Base-by-base conservation (phyloP, 2,329 filamentous ascomycete species). In the Neonectria ditissima region DNA sequence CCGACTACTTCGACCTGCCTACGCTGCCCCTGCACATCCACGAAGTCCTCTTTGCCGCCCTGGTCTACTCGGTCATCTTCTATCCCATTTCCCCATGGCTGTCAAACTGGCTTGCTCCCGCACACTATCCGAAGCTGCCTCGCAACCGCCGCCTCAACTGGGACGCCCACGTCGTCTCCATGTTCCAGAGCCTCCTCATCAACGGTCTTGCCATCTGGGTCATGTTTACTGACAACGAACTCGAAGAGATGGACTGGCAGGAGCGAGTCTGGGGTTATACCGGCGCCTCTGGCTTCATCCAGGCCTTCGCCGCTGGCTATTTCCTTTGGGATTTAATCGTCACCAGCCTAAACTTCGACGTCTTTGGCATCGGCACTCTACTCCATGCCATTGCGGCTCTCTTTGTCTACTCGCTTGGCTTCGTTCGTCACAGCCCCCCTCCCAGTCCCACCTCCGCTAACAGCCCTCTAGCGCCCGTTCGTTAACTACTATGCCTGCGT, bases 101-200 rank as follows among this genome's bases (percentile, higher is more conserved):
- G 37, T 94, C 91, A 34, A 82, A 79, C 48, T 74, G 81, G 60
- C 76, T 93, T 63, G 89, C 91, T 67, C 87, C 91, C 3, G 72
- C 82, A 48, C 83, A 86, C 69, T 96, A 96, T 80, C 76, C 82
- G 32, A 84, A 93, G 70, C 86, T 88, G 52, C 80, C 82, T 26
- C 84, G 86, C 59, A 92, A 91, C 60, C 86, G 85, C 75, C 80
- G 80, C 47, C 83, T 93, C 66, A 96, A 92, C 83, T 96, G 93
- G 93, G 89, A 97, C 77, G 90, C 93, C 24, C 93, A 95, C 76
- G 89, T 95, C 59, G 92, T 96, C 32, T 94, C 91, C n/a, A 86
- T 96, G 69, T 83, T 92, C 59, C 93, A 97, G 83, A 91, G 89
- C 76, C 81, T 84, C 32, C 80, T 93, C 59, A 92, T 97, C 80